Percentiles rank a stretch among this genome's conserved stretches.
Evolutionary conservation across 176 grass and related monocot species (phyloP).

Genomic region (Aegilops umbellulata): DNA sequence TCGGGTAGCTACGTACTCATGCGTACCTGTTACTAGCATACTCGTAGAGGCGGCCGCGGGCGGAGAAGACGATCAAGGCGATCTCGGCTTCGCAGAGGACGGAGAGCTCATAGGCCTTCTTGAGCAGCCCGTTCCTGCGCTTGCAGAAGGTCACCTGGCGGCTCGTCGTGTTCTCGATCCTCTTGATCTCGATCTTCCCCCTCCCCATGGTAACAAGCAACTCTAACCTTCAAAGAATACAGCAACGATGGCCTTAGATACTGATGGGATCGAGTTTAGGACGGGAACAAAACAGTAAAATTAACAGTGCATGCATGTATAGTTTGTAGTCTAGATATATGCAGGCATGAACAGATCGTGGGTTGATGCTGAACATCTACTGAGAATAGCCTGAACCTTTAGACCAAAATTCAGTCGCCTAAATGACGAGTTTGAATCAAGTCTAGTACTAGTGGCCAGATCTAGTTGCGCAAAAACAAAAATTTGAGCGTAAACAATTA

Average conservation of each 20-base stretch:
- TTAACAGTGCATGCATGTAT: background rate
- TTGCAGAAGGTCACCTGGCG: conserved; percentile 19
- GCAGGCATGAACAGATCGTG: background rate
- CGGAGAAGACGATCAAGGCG: conserved; percentile 19
- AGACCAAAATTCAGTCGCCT: background rate
- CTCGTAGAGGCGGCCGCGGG: background rate
- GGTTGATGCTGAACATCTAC: background rate
- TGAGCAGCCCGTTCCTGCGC: conserved; percentile 16
- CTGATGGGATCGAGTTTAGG: background rate
- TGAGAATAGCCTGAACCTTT: background rate
- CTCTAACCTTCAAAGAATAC: background rate
- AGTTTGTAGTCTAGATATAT: background rate
- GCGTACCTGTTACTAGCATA: conserved; percentile 12
- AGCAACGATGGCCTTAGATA: background rate
- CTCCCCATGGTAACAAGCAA: background rate
- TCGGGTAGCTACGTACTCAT: background rate
- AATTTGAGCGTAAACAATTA: background rate
- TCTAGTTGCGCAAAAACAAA: background rate
- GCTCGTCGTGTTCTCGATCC: conserved; percentile 18
- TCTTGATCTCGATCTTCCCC: conserved; percentile 24
- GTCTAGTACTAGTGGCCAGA: background rate
- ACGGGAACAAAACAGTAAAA: background rate
- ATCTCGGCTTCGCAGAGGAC: conserved; percentile 12
- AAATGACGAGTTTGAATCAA: background rate
- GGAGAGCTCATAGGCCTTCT: conserved; percentile 12